Evolutionary conservation across 345 rosid genomes (phyloP), one percentile per base, ranked within the genome.

Genomic region (Aurinia saxatilis): DNA sequence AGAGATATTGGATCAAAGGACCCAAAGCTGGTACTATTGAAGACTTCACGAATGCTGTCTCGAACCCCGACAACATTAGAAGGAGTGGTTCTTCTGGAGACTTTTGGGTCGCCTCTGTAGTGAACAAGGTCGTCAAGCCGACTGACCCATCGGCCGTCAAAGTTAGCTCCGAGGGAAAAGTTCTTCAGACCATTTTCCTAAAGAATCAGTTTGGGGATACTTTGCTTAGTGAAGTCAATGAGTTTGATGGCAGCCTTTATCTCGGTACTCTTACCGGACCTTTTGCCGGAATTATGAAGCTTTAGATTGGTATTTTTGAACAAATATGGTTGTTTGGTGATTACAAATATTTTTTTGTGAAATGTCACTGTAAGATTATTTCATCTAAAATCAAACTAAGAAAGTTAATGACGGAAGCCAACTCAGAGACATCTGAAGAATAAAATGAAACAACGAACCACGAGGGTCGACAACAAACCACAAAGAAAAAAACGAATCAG

Each of bases 181-280:
- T 71, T 31, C 25, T 71, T 33, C 70, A 35, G 60, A 49, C 70
- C 4, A 50, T 71, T 56, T 47, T 23, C 11, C 55, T 71, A 16
- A 63, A 64, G 55, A 50, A 71, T 49, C 45, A 63, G 48, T 64
- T 71, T 50, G 75, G 75, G 5, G 44, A 71, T 8, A 50, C 70
- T 50, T 50, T 71, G 75, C 41, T 71, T 39, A 71, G 70, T 50
- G 75, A 71, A 57, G 75, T 41, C 46, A 63, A 71, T 13, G 75
- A 71, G 65, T 42, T 42, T 13, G 14, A 71, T 0, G 70, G 75
- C 15, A 14, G 39, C 2, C 50, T 71, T 30, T 71, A 71, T 11
- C 25, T 71, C 8, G 75, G 75, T 41, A 71, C 75, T 50, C 65
- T 71, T 7, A 57, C 53, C 3, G 66, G 66, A 6, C 70, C 66